Percentiles rank a stretch among this genome's conserved stretches.
phyloP scores from a whole-genome alignment of 192 early-diverging fungal genomes.

The Rhizophlyctis rosea region DNA sequence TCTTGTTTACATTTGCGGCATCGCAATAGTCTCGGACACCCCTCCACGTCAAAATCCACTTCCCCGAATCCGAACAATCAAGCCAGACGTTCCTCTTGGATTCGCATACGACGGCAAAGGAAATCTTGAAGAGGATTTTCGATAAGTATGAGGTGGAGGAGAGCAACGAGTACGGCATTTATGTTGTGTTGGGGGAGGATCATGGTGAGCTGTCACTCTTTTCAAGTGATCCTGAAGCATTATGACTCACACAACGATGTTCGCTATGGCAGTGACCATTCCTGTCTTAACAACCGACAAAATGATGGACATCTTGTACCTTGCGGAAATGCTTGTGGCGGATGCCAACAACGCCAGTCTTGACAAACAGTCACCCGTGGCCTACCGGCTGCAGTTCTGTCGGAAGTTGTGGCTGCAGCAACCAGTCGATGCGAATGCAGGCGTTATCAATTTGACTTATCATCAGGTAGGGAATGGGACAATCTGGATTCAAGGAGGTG shows the following conservation, averaged over 20 bases:
- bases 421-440: neutral
- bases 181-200: neutral
- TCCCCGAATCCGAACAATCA: neutral
- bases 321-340: neutral
- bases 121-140: neutral
- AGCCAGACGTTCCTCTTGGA: neutral
- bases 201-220: neutral
- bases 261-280: neutral
- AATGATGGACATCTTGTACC: neutral
- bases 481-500: no score
- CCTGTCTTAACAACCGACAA: neutral
- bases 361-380: neutral
- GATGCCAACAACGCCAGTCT: neutral
- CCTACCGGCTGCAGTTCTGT: neutral
- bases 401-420: neutral
- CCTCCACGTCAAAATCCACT: neutral
- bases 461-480: neutral
- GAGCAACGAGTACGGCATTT: conserved; percentile 1
- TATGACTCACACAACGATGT: neutral
- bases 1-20: neutral
- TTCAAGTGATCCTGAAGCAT: neutral
- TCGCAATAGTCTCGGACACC: neutral
- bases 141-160: neutral
- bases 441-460: neutral
- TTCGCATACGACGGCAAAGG: neutral